Evolutionary conservation across 495 filamentous ascomycete species (phyloP).

Genomic region (Xeromyces bisporus): DNA sequence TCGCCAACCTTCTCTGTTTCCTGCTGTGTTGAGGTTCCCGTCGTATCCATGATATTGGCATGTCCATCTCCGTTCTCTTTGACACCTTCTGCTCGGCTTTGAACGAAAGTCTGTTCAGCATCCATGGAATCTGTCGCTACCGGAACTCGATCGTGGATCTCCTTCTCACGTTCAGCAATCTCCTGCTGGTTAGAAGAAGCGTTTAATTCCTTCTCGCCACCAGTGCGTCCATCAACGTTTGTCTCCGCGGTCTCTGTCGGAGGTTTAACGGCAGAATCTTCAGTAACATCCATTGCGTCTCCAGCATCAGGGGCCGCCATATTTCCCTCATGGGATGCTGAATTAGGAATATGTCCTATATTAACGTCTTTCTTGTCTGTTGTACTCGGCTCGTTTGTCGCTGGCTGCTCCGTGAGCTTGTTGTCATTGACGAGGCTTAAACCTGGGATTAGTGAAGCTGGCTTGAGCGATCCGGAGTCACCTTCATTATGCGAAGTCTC

Average conservation of each 20-base stretch:
- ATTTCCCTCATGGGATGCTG: background rate
- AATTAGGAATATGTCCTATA: background rate
- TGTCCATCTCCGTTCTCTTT: slow-evolving; percentile 1
- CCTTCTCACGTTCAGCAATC: slow-evolving; percentile 1
- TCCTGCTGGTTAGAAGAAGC: background rate
- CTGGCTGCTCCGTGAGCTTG: slow-evolving; percentile 5
- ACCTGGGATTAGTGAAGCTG: slow-evolving; percentile 20
- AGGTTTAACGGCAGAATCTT: too few relatives aligned
- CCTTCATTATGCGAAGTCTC: background rate
- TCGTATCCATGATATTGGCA: background rate
- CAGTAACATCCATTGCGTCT: background rate
- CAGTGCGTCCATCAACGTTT: background rate
- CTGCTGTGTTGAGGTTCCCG: too few relatives aligned
- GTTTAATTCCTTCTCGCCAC: background rate
- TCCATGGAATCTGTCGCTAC: slow-evolving; percentile 17
- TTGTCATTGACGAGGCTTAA: slow-evolving; percentile 20
- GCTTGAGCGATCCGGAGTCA: slow-evolving; percentile 6
- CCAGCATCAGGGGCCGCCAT: background rate
- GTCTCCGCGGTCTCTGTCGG: too few relatives aligned
- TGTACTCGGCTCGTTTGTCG: slow-evolving; percentile 5
- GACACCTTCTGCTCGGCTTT: slow-evolving; percentile 2
- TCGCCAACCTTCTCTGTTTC: slow-evolving; percentile 26
- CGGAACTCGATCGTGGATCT: slow-evolving; percentile 2
- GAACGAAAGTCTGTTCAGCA: slow-evolving; percentile 11
- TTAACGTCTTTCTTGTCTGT: background rate